These are phyloP conservation scores for Penicillium herquei DNA, from an alignment of 495 filamentous ascomycete species.

Conservation along the genomic window DNA sequence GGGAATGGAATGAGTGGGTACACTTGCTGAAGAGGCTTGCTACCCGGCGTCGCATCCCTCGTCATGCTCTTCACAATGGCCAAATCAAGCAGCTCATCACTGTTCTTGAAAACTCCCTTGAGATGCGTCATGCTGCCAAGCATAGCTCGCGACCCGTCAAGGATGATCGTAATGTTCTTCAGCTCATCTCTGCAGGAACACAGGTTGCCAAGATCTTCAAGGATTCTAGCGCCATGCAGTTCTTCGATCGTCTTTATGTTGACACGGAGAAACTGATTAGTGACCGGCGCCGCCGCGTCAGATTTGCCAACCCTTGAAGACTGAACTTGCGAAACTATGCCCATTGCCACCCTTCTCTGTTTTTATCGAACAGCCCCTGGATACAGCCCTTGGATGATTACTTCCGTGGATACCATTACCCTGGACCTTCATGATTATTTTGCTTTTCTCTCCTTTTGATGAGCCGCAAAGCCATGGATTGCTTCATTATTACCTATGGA, in stretches of 20 bases:
- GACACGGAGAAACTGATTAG: slow-evolving; percentile 74
- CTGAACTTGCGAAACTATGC: slow-evolving; percentile 2
- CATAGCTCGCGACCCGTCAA: slow-evolving; percentile 80
- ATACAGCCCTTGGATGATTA: slow-evolving; percentile 4
- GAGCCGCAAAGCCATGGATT: slow-evolving; percentile 2
- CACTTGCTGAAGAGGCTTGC: slow-evolving; percentile 83
- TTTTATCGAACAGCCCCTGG: not conserved
- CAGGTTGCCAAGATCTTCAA: slow-evolving; percentile 85
- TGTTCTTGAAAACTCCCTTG: slow-evolving; percentile 76
- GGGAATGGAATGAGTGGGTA: slow-evolving; percentile 92
- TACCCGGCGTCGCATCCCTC: slow-evolving; percentile 80
- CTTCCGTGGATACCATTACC: slow-evolving; percentile 8
- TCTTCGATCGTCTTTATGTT: slow-evolving; percentile 68
- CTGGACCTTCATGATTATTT: slow-evolving; percentile 1
- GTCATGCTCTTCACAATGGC: slow-evolving; percentile 78
- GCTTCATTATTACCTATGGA: not conserved
- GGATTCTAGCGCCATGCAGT: slow-evolving; percentile 77
- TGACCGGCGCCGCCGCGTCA: slow-evolving; percentile 51
- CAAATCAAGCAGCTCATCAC: slow-evolving; percentile 89
- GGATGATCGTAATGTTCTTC: slow-evolving; percentile 86
- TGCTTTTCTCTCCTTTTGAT: slow-evolving; percentile 1
- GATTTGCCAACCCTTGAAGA: slow-evolving; percentile 46
- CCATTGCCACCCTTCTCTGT: not conserved
- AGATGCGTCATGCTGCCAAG: slow-evolving; percentile 82
- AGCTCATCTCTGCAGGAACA: slow-evolving; percentile 79